Percentiles rank a stretch among this genome's conserved stretches.
These are phyloP conservation scores for Tylopilus rubrobrunneus DNA, from an alignment of 768 basidiomycete genomes.

Conservation along the genomic window DNA sequence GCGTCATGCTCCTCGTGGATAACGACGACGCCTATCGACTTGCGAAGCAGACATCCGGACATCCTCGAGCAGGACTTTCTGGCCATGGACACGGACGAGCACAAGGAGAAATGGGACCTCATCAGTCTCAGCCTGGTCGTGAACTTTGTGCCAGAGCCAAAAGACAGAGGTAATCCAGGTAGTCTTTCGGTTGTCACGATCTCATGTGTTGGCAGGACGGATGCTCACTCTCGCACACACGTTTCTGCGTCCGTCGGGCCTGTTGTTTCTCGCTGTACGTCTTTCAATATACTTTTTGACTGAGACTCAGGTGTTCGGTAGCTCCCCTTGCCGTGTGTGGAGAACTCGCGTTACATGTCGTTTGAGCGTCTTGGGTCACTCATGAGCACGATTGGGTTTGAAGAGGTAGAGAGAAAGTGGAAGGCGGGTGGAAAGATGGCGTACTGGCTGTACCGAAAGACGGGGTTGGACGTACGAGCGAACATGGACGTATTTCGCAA, in stretches of 20 bases:
- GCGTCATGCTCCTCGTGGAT: conserved; percentile 66
- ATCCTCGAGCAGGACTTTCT: conserved; percentile 89
- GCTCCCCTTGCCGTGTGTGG: conserved; percentile 83
- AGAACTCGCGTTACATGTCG: conserved; percentile 81
- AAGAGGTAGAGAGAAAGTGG: conserved; percentile 55
- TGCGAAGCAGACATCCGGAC: conserved; percentile 76
- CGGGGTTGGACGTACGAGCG: background rate
- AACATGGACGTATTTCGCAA: conserved; percentile 36
- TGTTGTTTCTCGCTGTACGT: conserved; percentile 70
- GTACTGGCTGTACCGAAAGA: conserved; percentile 78
- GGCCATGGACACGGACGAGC: conserved; percentile 46
- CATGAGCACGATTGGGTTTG: conserved; percentile 65
- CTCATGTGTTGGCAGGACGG: conserved; percentile 42
- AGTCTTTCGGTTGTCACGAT: background rate
- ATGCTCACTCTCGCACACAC: conserved; percentile 64
- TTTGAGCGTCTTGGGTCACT: conserved; percentile 52
- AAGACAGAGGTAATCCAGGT: conserved; percentile 59
- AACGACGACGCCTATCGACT: conserved; percentile 69
- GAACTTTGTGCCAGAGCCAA: conserved; percentile 78
- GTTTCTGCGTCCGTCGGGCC: conserved; percentile 51
- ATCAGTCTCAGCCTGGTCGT: conserved; percentile 86
- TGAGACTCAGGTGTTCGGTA: conserved; percentile 27
- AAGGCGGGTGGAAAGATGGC: conserved; percentile 75
- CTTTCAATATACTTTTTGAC: background rate
- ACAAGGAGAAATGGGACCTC: conserved; percentile 64